Base-by-base conservation (phyloP, 306 rosid genomes). In the Vachellia pachyceras region DNA sequence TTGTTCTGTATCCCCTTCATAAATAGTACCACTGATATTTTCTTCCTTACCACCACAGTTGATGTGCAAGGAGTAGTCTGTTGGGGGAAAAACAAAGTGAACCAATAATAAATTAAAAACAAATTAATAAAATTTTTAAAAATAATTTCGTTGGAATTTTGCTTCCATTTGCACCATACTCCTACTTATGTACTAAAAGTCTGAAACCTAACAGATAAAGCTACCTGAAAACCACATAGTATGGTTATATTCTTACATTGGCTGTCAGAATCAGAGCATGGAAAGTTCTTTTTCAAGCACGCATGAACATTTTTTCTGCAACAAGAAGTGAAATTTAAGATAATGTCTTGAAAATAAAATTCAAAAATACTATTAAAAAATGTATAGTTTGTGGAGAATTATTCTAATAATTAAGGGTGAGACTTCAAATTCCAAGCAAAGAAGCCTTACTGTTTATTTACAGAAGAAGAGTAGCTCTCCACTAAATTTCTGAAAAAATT, bases 41-140 rank as follows among this genome's bases (percentile, higher is more conserved):
- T 80, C 90, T 81, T 95, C 99, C 35, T 69, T 87, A 36, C 97
- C 99, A 14, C 99, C 99, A 40, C 99, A 95, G 58, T 95, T 95
- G 29, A 95, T 86, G 91, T 80, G 81, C 85, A 95, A 22, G 68
- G 97, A 87, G 85, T 83, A 83, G 37, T 77, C 98, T 95, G 91
- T 83, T 66, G 47, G 33, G 33, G 33, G 33, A 73, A 73, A 70
- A 65, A 44, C 37, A 75, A 74, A 37, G 67, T 46, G 52, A 78
- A 69, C 11, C 57, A 69, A 5, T 76, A 69, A 60, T 41, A 18
- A 58, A 66, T 20, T 47, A 50, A 15, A 3, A 70, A n/a, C 18
- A 50, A n/a, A 17, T 7, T 10, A 10, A 2, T 18, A 57, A 45
- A 45, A 3, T n/a, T 80, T 46, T 71, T 40, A 25, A 45, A 29